These are phyloP conservation scores for Prunus kanzakura DNA, from an alignment of 306 rosid genomes.

Conservation along the genomic window DNA sequence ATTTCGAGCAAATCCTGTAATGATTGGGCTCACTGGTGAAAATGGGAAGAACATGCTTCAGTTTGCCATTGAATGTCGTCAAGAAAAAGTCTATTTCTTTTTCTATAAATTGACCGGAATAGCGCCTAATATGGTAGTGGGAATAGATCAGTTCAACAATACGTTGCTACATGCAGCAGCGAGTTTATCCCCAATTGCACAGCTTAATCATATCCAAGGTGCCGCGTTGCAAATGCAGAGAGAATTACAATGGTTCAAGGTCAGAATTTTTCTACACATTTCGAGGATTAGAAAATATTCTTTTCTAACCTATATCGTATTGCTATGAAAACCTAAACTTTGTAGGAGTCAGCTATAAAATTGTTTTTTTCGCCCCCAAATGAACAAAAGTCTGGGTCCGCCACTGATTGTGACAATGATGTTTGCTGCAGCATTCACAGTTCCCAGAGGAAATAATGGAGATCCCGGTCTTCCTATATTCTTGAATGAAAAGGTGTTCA, in stretches of 20 bases:
- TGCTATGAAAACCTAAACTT: no score
- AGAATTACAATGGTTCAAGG: conserved; percentile 1
- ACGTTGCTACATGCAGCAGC: neutral
- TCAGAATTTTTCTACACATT: neutral
- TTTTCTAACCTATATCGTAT: no score
- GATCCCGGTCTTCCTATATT: no score
- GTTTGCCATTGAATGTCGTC: neutral
- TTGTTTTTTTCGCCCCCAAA: no score
- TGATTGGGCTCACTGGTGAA: neutral
- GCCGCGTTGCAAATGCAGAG: neutral
- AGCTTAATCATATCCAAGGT: neutral
- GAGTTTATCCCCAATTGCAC: neutral
- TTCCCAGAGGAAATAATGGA: no score
- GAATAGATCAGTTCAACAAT: neutral
- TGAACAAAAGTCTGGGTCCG: no score
- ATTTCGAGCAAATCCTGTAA: neutral
- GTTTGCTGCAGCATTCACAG: no score
- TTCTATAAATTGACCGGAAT: neutral
- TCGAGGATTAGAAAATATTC: no score
- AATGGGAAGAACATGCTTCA: neutral
- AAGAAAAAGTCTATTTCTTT: neutral
- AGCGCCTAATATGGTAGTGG: neutral
- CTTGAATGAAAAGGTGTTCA: no score
- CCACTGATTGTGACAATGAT: no score
- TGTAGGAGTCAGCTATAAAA: no score